Evolutionary conservation across 371 early-diverging fungal species (phyloP), one percentile per base, ranked within the genome.

Genomic region (Mortierella sp.): DNA sequence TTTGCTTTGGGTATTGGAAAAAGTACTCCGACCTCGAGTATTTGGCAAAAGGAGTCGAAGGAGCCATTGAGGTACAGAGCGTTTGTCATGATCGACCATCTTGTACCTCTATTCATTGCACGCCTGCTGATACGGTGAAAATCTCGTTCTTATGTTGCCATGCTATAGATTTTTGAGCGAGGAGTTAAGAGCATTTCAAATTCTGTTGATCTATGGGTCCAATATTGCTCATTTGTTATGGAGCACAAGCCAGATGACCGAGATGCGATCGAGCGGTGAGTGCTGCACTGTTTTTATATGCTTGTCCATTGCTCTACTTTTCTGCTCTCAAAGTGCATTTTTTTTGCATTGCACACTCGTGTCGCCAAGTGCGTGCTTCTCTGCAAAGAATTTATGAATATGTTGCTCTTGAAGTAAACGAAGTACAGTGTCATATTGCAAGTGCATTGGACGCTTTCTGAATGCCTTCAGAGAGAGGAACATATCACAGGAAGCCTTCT

Each of bases 1-100:
- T 92, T 20, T 92, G 91, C 70, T 93, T 92, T 83, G 92, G 91
- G 20, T 93, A 93, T 73, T 93, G 93, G 93, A 92, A 91, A 72
- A 93, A 93, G 73, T 93, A 91, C 77, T 90, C 92, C 0, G 93
- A 92, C 70, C 78, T 87, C 68, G 89, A 88, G 64, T 70, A 84
- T 47, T 64, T 77, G 5, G 64, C 89, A n/a, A 85, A 85, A 11
- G 92, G 92, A 8, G 66, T 68, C 3, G 84, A 84, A n/a, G 87
- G 86, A n/a, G 90, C 91, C 1, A 87, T 87, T 68, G 87, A 87
- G 83, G 92, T 93, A 74, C 18, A 9, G 3, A 22, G 16, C 52
- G 14, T 18, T 51, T n/a, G 51, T n/a, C 9, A 18, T n/a, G 18
- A 51, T n/a, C 1, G 51, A 8, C 18, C n/a, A 18, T n/a, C 18